phyloP scores from a whole-genome alignment of 768 basidiomycete species.

The Boletus sp. region DNA sequence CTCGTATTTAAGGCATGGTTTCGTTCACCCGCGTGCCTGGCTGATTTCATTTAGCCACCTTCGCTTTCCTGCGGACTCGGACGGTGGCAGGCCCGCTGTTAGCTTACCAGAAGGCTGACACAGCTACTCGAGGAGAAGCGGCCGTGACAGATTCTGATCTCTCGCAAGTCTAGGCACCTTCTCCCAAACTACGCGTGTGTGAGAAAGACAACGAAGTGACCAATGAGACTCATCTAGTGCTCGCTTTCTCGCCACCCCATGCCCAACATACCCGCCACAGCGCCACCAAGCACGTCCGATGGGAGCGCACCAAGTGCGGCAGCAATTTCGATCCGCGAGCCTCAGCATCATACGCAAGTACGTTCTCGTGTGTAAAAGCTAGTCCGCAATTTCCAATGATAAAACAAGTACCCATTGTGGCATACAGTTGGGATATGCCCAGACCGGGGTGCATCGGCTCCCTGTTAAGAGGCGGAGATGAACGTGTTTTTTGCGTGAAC shows the following conservation, averaged over 20 bases:
- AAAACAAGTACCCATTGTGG: not conserved
- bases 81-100: constrained; percentile 17
- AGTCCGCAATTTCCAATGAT: constrained; percentile 24
- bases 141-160: constrained; percentile 19
- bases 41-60: constrained; percentile 38
- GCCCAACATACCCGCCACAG: constrained; percentile 11
- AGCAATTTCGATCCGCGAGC: constrained; percentile 24
- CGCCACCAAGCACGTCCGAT: constrained; percentile 24
- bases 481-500: constrained; percentile 19
- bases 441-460: constrained; percentile 12
- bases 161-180: constrained; percentile 4
- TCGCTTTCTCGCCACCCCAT: constrained; percentile 17
- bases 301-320: constrained; percentile 8
- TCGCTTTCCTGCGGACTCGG: constrained; percentile 28
- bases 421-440: constrained; percentile 1
- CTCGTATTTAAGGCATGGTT: constrained; percentile 33
- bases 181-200: constrained; percentile 19
- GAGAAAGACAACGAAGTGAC: constrained; percentile 21
- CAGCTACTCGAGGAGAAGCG: constrained; percentile 27
- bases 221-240: constrained; percentile 16
- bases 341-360: constrained; percentile 1
- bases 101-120: constrained; percentile 18
- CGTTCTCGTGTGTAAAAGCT: not conserved
- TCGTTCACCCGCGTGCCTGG: constrained; percentile 32
- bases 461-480: constrained; percentile 26